These are phyloP conservation scores for Periconia macrospinosa DNA, from an alignment of 2,329 filamentous ascomycete genomes.

Conservation along the genomic window DNA sequence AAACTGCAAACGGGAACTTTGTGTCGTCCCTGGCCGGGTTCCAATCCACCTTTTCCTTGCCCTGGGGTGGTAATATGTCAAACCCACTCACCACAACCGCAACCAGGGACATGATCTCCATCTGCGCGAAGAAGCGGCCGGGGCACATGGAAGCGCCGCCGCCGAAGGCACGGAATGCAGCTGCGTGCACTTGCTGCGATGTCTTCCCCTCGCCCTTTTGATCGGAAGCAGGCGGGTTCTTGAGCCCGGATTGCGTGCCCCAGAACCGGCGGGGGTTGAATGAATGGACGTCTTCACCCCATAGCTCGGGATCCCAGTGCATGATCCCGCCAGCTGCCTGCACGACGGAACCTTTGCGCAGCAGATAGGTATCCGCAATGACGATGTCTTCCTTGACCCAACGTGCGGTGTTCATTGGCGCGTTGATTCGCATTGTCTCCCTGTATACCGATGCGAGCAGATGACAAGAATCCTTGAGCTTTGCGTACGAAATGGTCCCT, in stretches of 20 bases:
- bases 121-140: constrained; percentile 39
- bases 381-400: constrained; percentile 48
- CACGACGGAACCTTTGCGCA: constrained; percentile 48
- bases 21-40: constrained; percentile 21
- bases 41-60: constrained; percentile 11
- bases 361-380: constrained; percentile 46
- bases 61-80: constrained; percentile 27
- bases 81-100: constrained; percentile 33
- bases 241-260: constrained; percentile 16
- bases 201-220: constrained; percentile 9
- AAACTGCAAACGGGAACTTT: constrained; percentile 19
- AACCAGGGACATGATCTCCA: constrained; percentile 33
- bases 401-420: constrained; percentile 45
- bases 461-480: constrained; percentile 45
- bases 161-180: constrained; percentile 36
- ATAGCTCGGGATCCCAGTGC: constrained; percentile 46
- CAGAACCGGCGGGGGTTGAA: constrained; percentile 52
- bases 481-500: constrained; percentile 40
- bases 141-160: constrained; percentile 39
- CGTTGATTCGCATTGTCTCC: constrained; percentile 49
- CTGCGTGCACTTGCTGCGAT: constrained; percentile 21
- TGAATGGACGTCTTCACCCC: constrained; percentile 46
- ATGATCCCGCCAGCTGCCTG: constrained; percentile 51
- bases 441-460: constrained; percentile 50
- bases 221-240: constrained; percentile 2